Percentiles rank a stretch among this genome's conserved stretches.
Conservation (phyloP, 2,329 filamentous ascomycete genomes). For the Beauveria bassiana region DNA sequence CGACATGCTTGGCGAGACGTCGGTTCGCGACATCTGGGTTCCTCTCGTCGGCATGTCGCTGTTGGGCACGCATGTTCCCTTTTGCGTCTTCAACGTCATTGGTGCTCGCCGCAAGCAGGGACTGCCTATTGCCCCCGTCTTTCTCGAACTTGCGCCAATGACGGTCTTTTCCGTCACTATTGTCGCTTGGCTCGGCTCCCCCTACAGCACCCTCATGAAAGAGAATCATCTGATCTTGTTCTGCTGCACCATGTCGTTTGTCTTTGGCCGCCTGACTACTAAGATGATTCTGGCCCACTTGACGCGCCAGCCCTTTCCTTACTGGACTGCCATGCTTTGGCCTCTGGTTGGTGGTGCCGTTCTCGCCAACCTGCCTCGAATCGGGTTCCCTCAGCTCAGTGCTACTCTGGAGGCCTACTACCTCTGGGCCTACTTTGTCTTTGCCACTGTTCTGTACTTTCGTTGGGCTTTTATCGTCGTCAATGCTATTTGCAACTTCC, state of each 20-base stretch:
- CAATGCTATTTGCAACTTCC: conserved; percentile 79
- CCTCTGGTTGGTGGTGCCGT: conserved; percentile 81
- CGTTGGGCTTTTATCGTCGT: conserved; percentile 90
- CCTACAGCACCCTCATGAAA: conserved; percentile 70
- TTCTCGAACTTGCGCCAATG: conserved; percentile 93
- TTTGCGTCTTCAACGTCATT: conserved; percentile 81
- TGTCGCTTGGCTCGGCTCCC: conserved; percentile 81
- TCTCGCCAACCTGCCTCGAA: conserved; percentile 70
- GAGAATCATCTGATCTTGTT: conserved; percentile 89
- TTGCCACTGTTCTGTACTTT: conserved; percentile 79
- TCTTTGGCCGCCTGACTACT: conserved; percentile 95
- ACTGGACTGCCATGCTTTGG: conserved; percentile 86
- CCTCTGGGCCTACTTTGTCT: conserved; percentile 74
- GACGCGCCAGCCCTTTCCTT: conserved; percentile 87
- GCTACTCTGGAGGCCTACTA: conserved; percentile 67
- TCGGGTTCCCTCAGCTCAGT: conserved; percentile 63
- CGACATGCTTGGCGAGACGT: conserved; percentile 58
- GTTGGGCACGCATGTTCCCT: conserved; percentile 70
- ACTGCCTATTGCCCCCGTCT: conserved; percentile 71
- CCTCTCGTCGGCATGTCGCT: conserved; percentile 59
- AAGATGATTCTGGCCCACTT: conserved; percentile 98
- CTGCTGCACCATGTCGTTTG: conserved; percentile 90
- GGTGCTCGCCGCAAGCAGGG: conserved; percentile 63
- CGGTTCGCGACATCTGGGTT: conserved; percentile 85
- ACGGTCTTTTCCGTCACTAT: conserved; percentile 68